phyloP scores from a whole-genome alignment of 1,139 yeast species.

The Debaryomyces singareniensis region DNA sequence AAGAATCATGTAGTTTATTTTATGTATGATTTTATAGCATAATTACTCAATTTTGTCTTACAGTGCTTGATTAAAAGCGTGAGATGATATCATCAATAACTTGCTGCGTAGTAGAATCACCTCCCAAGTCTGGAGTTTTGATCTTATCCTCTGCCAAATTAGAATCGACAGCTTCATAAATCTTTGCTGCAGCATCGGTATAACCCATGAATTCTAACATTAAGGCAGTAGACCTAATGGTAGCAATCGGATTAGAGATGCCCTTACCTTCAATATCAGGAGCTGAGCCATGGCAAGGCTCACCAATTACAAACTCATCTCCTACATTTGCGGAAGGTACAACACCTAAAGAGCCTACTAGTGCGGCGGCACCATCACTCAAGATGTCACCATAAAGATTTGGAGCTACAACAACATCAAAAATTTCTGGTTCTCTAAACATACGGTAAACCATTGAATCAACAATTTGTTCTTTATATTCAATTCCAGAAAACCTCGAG shows the following conservation, averaged over 20 bases:
- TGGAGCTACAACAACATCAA: constrained; percentile 97
- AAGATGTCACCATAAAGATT: constrained; percentile 95
- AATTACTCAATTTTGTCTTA: too few species aligned
- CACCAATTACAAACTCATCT: constrained; percentile 92
- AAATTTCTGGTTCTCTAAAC: constrained; percentile 96
- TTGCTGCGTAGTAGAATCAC: constrained; percentile 76
- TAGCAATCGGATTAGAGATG: constrained; percentile 95
- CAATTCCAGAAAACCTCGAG: constrained; percentile 49
- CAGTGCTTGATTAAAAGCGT: constrained; percentile 27
- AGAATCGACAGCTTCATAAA: constrained; percentile 91
- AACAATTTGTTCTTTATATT: constrained; percentile 89
- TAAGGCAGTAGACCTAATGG: constrained; percentile 93
- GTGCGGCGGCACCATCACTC: constrained; percentile 98
- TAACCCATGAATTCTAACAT: constrained; percentile 96
- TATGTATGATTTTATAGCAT: neutral
- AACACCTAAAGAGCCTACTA: constrained; percentile 96
- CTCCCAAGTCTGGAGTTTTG: constrained; percentile 95
- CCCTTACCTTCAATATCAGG: constrained; percentile 97
- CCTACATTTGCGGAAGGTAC: constrained; percentile 99
- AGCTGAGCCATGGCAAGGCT: constrained; percentile 98
- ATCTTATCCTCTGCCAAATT: constrained; percentile 75
- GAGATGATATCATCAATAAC: constrained; percentile 76
- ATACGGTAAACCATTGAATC: constrained; percentile 98
- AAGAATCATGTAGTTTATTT: too few species aligned
- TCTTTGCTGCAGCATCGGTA: constrained; percentile 83